Evolutionary conservation across 768 basidiomycete species (phyloP).

Genomic region (Lactarius hatsudake): DNA sequence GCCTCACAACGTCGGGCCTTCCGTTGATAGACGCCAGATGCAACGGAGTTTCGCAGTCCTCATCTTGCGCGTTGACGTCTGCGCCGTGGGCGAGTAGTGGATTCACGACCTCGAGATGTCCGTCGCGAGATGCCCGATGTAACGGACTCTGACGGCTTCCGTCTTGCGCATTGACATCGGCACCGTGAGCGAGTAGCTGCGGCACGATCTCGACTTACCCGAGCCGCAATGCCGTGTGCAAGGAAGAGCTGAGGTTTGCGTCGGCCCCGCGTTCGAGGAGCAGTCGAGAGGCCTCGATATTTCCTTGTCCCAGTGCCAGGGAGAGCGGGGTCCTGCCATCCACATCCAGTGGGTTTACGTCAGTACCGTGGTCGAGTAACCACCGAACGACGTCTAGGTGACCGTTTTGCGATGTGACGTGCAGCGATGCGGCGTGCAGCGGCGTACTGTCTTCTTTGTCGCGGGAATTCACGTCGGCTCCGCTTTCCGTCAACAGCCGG

Average conservation of each 20-base stretch:
- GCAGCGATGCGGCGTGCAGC: neutral
- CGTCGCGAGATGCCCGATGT: neutral
- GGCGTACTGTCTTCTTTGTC: neutral
- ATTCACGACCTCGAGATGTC: neutral
- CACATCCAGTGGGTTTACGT: neutral
- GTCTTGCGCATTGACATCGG: too few relatives aligned
- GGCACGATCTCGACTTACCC: neutral
- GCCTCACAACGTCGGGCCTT: neutral
- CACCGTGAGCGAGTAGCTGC: too few relatives aligned
- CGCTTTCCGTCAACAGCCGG: neutral
- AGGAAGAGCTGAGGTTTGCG: too few relatives aligned
- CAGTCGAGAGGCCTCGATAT: too few relatives aligned
- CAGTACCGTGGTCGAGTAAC: neutral
- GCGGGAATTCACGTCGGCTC: neutral
- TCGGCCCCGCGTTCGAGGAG: too few relatives aligned
- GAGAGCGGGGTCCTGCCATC: neutral
- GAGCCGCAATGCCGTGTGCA: neutral
- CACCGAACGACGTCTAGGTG: too few relatives aligned
- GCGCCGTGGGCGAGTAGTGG: constrained; percentile 1
- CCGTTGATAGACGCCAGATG: neutral
- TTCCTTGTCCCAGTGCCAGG: too few relatives aligned
- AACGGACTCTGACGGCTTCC: neutral
- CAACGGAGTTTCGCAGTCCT: neutral
- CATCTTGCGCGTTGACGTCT: neutral
- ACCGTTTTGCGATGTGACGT: neutral